Evolutionary conservation across 768 basidiomycete genomes (phyloP).

Genomic region (Mycena vulgaris): DNA sequence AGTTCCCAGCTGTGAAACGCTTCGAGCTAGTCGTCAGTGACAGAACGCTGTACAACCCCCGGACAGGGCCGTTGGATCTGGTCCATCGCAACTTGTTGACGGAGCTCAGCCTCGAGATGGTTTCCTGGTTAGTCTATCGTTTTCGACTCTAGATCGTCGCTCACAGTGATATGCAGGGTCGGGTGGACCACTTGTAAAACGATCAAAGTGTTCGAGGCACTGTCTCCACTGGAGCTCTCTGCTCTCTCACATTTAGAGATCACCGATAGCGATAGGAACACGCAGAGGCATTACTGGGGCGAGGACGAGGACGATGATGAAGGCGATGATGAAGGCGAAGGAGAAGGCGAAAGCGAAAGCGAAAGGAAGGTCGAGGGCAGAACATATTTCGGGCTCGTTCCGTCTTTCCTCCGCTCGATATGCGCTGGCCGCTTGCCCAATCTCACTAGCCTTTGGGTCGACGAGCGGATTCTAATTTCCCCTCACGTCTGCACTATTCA

Average conservation of each 20-base stretch:
- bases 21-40: too few relatives aligned
- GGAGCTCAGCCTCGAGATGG: too few relatives aligned
- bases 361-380: too few relatives aligned
- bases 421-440: slow-evolving; percentile 33
- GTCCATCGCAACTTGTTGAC: too few relatives aligned
- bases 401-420: slow-evolving; percentile 2
- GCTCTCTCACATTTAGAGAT: slow-evolving; percentile 36
- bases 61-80: too few relatives aligned
- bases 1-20: not conserved
- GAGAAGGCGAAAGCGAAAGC: too few relatives aligned
- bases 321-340: not conserved
- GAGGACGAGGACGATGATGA: not conserved
- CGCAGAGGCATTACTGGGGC: slow-evolving; percentile 28
- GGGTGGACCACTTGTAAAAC: slow-evolving; percentile 14
- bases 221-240: slow-evolving; percentile 34
- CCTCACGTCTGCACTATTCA: not conserved
- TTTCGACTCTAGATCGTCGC: not conserved
- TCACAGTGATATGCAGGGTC: slow-evolving; percentile 26
- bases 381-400: slow-evolving; percentile 40
- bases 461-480: slow-evolving; percentile 29
- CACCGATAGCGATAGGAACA: slow-evolving; percentile 30
- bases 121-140: not conserved
- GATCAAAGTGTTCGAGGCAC: slow-evolving; percentile 35
- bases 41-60: too few relatives aligned
- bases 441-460: slow-evolving; percentile 40